Conservation (phyloP, 2,329 filamentous ascomycete genomes). For the Lachnellula hyalina region DNA sequence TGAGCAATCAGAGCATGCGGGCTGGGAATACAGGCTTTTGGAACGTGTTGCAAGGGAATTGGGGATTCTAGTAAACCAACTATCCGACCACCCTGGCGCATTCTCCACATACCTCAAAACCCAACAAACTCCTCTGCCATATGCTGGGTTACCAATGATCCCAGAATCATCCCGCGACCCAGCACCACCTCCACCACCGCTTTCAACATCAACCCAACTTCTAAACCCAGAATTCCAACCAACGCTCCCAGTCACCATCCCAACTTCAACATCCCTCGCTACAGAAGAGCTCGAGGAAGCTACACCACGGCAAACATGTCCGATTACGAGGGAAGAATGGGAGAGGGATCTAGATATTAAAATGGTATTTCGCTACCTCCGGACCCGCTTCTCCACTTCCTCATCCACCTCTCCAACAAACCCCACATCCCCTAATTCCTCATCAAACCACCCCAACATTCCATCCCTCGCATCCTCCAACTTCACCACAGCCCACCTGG, state of each 20-base stretch:
- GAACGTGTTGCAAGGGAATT: slow-evolving; percentile 84
- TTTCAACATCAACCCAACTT: slow-evolving; percentile 4
- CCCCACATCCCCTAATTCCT: slow-evolving; percentile 6
- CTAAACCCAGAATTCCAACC: slow-evolving; percentile 24
- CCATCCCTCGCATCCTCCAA: slow-evolving; percentile 33
- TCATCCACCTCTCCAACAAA: slow-evolving; percentile 25
- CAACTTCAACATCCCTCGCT: slow-evolving; percentile 11
- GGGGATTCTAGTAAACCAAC: slow-evolving; percentile 73
- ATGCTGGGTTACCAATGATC: slow-evolving; percentile 69
- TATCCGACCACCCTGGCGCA: slow-evolving; percentile 81
- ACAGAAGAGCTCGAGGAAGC: slow-evolving; percentile 12
- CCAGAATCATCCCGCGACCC: slow-evolving; percentile 42
- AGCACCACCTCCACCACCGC: slow-evolving; percentile 5
- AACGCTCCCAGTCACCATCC: slow-evolving; percentile 25
- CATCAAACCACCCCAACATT: slow-evolving; percentile 30
- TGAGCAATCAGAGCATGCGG: slow-evolving; percentile 33
- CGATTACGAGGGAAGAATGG: slow-evolving; percentile 53
- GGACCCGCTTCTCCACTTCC: slow-evolving; percentile 61
- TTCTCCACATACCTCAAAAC: slow-evolving; percentile 75
- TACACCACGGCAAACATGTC: slow-evolving; percentile 19
- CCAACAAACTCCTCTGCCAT: slow-evolving; percentile 62
- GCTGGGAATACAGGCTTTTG: slow-evolving; percentile 74
- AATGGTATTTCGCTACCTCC: slow-evolving; percentile 84
- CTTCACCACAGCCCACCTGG: slow-evolving; percentile 36
- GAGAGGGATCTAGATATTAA: slow-evolving; percentile 86